Evolutionary conservation across 805 yeast genomes (phyloP), one percentile per base, ranked within the genome.

Genomic region (Ogataea philodendri): DNA sequence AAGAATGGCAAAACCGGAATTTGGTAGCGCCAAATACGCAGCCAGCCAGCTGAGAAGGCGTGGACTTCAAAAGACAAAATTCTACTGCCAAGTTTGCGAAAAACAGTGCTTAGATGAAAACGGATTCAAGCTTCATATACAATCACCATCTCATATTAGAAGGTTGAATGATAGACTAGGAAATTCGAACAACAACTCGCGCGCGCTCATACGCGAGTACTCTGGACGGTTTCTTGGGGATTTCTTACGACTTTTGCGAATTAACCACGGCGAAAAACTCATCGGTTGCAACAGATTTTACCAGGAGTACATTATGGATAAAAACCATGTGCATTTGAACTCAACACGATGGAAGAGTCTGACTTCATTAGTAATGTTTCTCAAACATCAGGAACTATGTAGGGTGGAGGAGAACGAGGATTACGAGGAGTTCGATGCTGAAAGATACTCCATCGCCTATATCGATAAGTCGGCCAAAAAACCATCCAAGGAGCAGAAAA

Each of bases 21-120:
- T 66, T 30, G 84, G 83, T 6, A 70, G 81, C 8, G 79, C 95
- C 21, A 83, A 83, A 55, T 76, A 75, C 57, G 65, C 82, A 32
- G 72, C 90, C 19, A 86, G 84, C 51, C 78, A 81, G 57, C 72
- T 85, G 70, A 85, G 84, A 62, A 77, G 86, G 16, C 69, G 75
- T 30, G 97, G 97, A 2, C 76, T 89, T 16, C 97, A 89, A 60
- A 80, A 84, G 53, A 73, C 93, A 34, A 70, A 77, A 42, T 90
- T 77, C 70, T 94, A 88, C 60, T 93, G 99, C 59, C 97, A 83
- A 57, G 71, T 86, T 3, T 93, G 99, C 54, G 76, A 72, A 55
- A 87, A 90, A 53, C 99, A 93, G 62, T 89, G 97, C 57, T 66
- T 97, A 37, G 99, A 94, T 57, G 95, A 84, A 44, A 90, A 93